Conservation (phyloP, 768 basidiomycete genomes). For the Serendipita vermifera region DNA sequence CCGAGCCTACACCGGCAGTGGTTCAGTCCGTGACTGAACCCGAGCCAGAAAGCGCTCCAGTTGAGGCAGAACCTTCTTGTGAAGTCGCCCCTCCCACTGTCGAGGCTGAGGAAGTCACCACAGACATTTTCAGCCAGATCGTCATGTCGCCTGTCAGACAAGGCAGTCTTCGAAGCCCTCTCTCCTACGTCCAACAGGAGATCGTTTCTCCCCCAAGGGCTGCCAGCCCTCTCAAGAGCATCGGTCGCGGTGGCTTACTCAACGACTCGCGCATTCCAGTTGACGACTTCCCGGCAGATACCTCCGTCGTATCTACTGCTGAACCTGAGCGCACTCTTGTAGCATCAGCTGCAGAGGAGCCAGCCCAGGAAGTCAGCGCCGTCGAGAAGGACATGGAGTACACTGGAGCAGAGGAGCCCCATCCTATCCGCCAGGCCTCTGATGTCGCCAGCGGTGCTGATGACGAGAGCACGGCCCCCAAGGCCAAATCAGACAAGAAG, state of each 20-base stretch:
- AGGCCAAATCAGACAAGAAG: background rate
- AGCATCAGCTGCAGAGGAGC: background rate
- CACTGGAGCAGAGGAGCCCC: too few relatives aligned
- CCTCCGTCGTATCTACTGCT: too few relatives aligned
- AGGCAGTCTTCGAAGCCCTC: too few relatives aligned
- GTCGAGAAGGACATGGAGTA: too few relatives aligned
- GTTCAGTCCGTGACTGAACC: background rate
- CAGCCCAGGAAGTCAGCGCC: background rate
- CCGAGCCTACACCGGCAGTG: background rate
- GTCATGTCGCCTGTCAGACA: too few relatives aligned
- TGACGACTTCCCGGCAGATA: background rate
- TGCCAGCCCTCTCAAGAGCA: background rate
- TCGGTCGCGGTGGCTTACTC: background rate
- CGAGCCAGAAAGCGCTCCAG: background rate
- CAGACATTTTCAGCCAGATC: background rate
- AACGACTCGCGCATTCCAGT: background rate
- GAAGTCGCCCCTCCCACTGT: background rate
- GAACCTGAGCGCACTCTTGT: background rate
- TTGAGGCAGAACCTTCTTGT: background rate
- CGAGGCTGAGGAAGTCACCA: background rate
- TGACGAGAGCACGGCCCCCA: background rate
- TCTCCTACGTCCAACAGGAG: too few relatives aligned
- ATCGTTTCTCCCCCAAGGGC: background rate
- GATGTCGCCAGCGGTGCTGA: background rate
- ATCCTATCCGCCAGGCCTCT: conserved; percentile 8